Conservation (phyloP, 805 yeast genomes). For the Debaryomyces tyrocola region DNA sequence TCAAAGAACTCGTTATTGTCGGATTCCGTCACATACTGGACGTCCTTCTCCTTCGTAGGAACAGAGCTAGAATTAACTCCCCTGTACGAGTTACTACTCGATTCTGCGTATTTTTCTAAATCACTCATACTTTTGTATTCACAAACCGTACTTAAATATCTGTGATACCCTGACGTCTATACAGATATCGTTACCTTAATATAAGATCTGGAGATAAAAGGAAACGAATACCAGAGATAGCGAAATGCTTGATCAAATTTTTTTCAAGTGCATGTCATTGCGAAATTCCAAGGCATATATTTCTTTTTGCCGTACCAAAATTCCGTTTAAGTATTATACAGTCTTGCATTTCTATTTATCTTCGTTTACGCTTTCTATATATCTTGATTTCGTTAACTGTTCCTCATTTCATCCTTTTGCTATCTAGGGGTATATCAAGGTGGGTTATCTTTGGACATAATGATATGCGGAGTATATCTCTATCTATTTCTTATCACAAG, state of each 20-base stretch:
- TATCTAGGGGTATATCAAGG: too few relatives aligned
- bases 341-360: not conserved
- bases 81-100: constrained; percentile 1
- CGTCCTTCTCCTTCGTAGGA: not conserved
- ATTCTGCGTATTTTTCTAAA: constrained; percentile 3
- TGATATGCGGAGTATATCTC: too few relatives aligned
- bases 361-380: too few relatives aligned
- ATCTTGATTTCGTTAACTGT: too few relatives aligned
- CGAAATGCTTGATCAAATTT: not conserved
- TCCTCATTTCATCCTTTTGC: too few relatives aligned
- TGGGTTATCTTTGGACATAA: too few relatives aligned
- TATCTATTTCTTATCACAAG: too few relatives aligned
- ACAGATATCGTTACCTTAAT: too few relatives aligned
- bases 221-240: not conserved
- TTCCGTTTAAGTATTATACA: not conserved
- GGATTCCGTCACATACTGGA: not conserved
- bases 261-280: not conserved
- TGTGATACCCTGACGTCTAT: too few relatives aligned
- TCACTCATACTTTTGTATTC: not conserved
- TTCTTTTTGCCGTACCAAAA: not conserved
- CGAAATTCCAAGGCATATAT: not conserved
- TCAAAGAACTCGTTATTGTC: not conserved
- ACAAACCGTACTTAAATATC: too few relatives aligned
- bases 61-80: not conserved
- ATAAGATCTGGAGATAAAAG: too few relatives aligned